Base-by-base conservation (phyloP, 768 basidiomycete species). In the Russula vinacea region DNA sequence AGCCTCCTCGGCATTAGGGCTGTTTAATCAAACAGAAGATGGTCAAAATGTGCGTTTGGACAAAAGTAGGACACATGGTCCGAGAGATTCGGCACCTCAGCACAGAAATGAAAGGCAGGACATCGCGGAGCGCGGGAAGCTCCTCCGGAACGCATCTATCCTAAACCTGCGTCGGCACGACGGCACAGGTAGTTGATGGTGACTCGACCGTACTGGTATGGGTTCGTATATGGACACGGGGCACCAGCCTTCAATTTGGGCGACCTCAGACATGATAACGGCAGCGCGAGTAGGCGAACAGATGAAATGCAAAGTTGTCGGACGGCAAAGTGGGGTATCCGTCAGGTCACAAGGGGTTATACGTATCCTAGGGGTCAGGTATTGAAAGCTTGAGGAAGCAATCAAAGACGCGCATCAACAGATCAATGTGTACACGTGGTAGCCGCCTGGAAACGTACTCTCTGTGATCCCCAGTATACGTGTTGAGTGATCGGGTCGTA, bases 1-100 rank as follows among this genome's bases (percentile, higher is more conserved):
- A 0, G 91, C 92, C 73, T 96, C 93, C 68, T 89, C 85, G 24
- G 93, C 91, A 71, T 96, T 95, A 3, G 93, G 93, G 68, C 92
- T 63, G 32, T n/a, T 33, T 24, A 42, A 45, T 37, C 40, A 51
- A 14, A 17, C 17, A 29, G 11, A 16, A 32, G 10, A 5, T 26
- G 51, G 51, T 37, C 35, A 62, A 37, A 29, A 33, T n/a, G n/a
- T 22, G 37, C 17, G 13, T 9, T 63, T 33, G 42, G 35, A 61
- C 10, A 57, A 6, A 26, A 14, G 16, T 4, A 22, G 33, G 40
- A 49, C 26, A 24, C 24, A 11, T 24, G 53, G 24, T 53, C 50
- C 32, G 49, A 24, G 47, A 47, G 54, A 67, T 22, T 22, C 32
- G 74, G 22, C 68, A 88, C 86, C 90, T 93, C 33, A 96, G 76